A percentile compares a stretch with the other conserved stretches of the same genome.
Conservation (phyloP, 345 rosid genomes). For the Clarkia xantiana region DNA sequence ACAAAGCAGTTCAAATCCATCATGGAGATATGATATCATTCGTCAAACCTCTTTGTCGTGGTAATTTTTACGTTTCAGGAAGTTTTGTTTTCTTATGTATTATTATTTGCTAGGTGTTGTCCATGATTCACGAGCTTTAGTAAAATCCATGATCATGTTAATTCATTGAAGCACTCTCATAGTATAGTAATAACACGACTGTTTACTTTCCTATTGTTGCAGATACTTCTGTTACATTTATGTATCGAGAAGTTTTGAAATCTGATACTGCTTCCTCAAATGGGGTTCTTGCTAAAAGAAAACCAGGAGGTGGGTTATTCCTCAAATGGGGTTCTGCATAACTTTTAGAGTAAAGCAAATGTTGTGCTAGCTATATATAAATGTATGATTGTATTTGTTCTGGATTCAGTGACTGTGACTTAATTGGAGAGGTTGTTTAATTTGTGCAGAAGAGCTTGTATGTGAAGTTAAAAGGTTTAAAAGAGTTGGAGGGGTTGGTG, state of each 20-base stretch:
- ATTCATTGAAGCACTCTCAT: no score
- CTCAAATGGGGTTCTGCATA: no score
- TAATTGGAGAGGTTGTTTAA: neutral
- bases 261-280: slow-evolving; percentile 14
- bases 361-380: no score
- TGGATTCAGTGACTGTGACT: no score
- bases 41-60: slow-evolving; percentile 68
- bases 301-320: slow-evolving; percentile 50
- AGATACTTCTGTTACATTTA: slow-evolving; percentile 74
- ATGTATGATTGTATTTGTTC: no score
- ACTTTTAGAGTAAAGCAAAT: no score
- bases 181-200: neutral
- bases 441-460: slow-evolving; percentile 41
- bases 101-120: neutral
- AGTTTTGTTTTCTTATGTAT: neutral
- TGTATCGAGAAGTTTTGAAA: slow-evolving; percentile 54
- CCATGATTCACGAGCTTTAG: no score
- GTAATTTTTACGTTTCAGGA: slow-evolving; percentile 19
- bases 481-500: slow-evolving; percentile 89
- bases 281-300: slow-evolving; percentile 41
- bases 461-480: slow-evolving; percentile 61
- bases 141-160: no score
- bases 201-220: slow-evolving; percentile 14
- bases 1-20: slow-evolving; percentile 39
- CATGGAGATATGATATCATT: slow-evolving; percentile 90